Conservation (phyloP, 495 filamentous ascomycete species). For the Pseudotulostoma volvatum region DNA sequence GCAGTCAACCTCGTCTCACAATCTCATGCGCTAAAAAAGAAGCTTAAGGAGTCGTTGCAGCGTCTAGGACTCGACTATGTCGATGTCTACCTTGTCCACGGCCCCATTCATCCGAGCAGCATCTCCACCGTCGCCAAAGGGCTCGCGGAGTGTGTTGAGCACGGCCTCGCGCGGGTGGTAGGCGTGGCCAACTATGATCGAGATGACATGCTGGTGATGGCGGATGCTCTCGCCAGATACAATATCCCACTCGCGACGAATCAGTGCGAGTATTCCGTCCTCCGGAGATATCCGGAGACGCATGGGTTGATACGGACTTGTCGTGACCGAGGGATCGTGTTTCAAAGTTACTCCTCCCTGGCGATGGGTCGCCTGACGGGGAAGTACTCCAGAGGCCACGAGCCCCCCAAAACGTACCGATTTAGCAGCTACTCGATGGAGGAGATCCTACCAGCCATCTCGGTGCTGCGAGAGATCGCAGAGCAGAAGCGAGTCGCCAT, state of each 20-base stretch:
- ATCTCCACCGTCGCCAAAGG: constrained; percentile 13
- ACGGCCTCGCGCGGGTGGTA: constrained; percentile 18
- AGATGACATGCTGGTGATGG: constrained; percentile 25
- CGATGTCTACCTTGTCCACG: constrained; percentile 63
- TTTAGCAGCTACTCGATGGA: constrained; percentile 18
- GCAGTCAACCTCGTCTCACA: constrained; percentile 9
- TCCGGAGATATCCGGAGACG: constrained; percentile 11
- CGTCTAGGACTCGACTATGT: constrained; percentile 60
- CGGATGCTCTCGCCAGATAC: constrained; percentile 9
- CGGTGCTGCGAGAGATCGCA: constrained; percentile 14
- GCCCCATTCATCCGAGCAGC: constrained; percentile 24
- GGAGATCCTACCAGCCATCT: constrained; percentile 13
- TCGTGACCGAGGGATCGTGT: constrained; percentile 11
- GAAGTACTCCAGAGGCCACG: constrained; percentile 11
- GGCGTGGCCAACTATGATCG: constrained; percentile 28
- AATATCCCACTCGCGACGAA: constrained; percentile 10
- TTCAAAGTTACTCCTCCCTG: constrained; percentile 14
- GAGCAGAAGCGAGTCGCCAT: constrained; percentile 13
- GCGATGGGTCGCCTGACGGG: constrained; percentile 11
- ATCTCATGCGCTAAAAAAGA: constrained; percentile 7
- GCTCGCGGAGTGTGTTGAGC: constrained; percentile 23
- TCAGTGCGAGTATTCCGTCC: constrained; percentile 15
- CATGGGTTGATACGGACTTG: constrained; percentile 14
- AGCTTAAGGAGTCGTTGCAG: constrained; percentile 26
- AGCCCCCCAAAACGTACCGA: constrained; percentile 8